Base-by-base conservation (phyloP, 164 flowering plant species). In the Macadamia integrifolia region DNA sequence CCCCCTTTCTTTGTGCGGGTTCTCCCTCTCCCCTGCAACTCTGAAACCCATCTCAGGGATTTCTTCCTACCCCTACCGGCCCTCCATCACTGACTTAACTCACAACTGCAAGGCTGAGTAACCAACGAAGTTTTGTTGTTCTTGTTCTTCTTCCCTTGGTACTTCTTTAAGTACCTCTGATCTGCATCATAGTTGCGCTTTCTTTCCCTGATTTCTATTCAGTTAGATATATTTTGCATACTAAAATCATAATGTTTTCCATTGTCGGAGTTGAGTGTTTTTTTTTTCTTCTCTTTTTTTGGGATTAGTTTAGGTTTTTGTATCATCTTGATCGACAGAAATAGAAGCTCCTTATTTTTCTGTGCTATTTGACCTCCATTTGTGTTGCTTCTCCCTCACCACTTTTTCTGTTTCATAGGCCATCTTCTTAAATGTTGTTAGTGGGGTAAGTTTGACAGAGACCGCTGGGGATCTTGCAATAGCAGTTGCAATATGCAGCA, bases 401-500 rank as follows among this genome's bases (percentile, higher is more conserved):
- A 14, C 62, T 57, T 30, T 32, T 7, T 61, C 64, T 18, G 64
- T 60, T 70, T 72, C 58, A 64, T 68, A 92, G 96, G 87, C 84
- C 44, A 75, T 95, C 64, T 91, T 86, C 69, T 66, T 92, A 61
- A 95, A 95, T 82, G 93, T 92, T 57, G 91, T 91, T 17, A 87
- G 94, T 76, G 99, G 99, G 46, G 65, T 85, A 52, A 71, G 76
- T 28, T 78, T 95, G 70, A 69, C 81, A 1, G 99, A 92, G 78
- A 90, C 97, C 59, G 89, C 96, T 62, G 98, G 89, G 17, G 99
- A 95, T 84, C 97, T 92, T 78, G 98, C 99, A 23, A 73, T 92
- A 67, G 99, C 96, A 73, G 97, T 87, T 57, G 97, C 99, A 70
- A 90, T 94, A 74, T 92, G 97, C 84, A 92, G 98, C 91, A 92